Evolutionary conservation across 495 filamentous ascomycete genomes (phyloP).

Genomic region (Penicillium cinerascens): DNA sequence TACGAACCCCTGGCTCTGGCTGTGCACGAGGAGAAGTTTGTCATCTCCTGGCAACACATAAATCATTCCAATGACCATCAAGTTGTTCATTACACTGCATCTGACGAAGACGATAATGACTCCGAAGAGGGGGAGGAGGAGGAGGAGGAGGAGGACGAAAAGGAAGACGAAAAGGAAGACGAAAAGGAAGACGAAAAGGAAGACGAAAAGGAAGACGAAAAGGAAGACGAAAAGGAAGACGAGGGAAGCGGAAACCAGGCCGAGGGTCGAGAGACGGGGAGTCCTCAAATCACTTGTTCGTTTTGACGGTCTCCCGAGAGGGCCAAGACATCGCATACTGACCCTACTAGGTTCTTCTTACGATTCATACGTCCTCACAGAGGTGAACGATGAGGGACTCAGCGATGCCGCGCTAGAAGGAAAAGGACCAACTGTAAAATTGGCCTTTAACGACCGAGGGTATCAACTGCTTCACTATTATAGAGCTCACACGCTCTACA

Average conservation of each 20-base stretch:
- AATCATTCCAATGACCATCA: constrained; percentile 18
- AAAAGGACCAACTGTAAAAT: constrained; percentile 26
- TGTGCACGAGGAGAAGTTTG: constrained; percentile 27
- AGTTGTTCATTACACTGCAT: constrained; percentile 30
- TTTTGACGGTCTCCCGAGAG: neutral
- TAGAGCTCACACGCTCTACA: constrained; percentile 6
- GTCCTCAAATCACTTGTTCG: constrained; percentile 9
- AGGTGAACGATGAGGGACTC: neutral
- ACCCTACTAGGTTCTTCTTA: constrained; percentile 7
- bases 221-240: neutral
- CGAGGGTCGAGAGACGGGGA: neutral
- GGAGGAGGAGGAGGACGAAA: neutral
- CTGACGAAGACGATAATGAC: neutral
- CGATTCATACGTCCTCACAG: neutral
- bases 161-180: constrained; percentile 2
- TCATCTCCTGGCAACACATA: constrained; percentile 42
- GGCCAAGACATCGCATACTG: neutral
- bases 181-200: neutral
- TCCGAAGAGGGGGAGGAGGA: neutral
- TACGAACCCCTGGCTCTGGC: constrained; percentile 35
- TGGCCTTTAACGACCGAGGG: constrained; percentile 38
- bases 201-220: neutral
- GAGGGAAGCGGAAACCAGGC: neutral
- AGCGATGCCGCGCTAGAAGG: neutral
- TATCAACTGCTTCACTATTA: constrained; percentile 30